Evolutionary conservation across 495 filamentous ascomycete genomes (phyloP), one percentile per base, ranked within the genome.

Genomic region (Aspergillus olivimuriae): DNA sequence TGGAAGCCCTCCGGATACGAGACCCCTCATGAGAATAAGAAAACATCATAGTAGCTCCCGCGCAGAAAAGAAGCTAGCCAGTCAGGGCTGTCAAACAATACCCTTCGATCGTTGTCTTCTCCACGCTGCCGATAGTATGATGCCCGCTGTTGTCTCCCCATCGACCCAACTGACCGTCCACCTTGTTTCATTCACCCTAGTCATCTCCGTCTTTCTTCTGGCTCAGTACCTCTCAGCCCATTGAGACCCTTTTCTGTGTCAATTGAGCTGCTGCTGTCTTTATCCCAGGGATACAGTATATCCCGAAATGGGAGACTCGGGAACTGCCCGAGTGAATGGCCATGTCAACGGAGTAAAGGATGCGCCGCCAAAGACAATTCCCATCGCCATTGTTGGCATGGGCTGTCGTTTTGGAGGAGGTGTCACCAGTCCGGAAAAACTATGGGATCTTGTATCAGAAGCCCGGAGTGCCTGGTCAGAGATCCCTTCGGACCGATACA

Each of bases 361-460:
- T 28, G 24, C 24, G 24, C 11, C 24, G 11, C 24, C 24, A 28
- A 28, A 28, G 24, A 28, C 24, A 11, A 38, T 38, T 12, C 39
- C 39, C 4, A 31, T 41, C 32, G 39, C 39, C 23, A 20, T 41
- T 18, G 17, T 41, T 16, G 39, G 39, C 4, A 41, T 41, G 14
- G 17, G 23, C 12, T 18, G n/a, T 16, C 39, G 39, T 7, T 31
- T 31, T 16, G 19, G 19, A 3, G 39, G 39, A 16, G 39, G 17
- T 32, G 39, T 30, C 6, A 32, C n/a, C 23, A 32, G 26, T 16
- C 12, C 24, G 15, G n/a, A 31, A 16, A 30, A 18, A 12, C 14
- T 41, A 7, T 41, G 39, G 39, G 11, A 31, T 9, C 12, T 41
- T 23, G 16, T 41, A 16, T 17, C 24, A 7, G 15, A 41, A 14